Evolutionary conservation across 129 eudicot species (phyloP), one percentile per base, ranked within the genome.

Genomic region (Helianthus tuberosus): DNA sequence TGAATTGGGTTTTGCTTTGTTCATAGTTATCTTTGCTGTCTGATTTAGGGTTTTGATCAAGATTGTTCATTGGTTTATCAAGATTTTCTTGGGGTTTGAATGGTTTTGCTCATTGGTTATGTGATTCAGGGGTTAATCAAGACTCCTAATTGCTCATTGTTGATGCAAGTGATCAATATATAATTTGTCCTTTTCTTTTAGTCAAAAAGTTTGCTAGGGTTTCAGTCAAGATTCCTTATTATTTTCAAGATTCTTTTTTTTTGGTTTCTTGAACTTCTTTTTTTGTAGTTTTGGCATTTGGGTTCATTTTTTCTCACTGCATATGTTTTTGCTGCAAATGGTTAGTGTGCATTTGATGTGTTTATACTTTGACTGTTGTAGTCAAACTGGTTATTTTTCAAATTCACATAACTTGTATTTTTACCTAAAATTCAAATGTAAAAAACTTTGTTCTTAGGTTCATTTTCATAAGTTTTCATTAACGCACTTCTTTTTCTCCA

Each of bases 291-390:
- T 54, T 75, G 47, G 55, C 58, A 23, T 54, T 7, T 15, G 71
- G 52, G 62, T 54, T 38, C 16, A n/a, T 52, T 66, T 75, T 75
- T 38, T 6, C 6, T 13, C 54, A 35, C 27, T 79, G 39, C 54
- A 44, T 72, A 54, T 32, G 75, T 38, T 79, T 68, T 79, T 68
- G 49, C 64, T 71, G 72, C 65, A 55, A 70, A 58, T 70, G 71
- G 46, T 71, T 75, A 64, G 5, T 64, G 10, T 62, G 63, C 62
- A 74, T 35, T 68, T 68, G 49, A 68, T 6, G 75, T 55, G 75
- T 64, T 39, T 59, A 35, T 72, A 46, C 52, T 62, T 43, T 59
- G 68, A 75, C 41, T 3, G 20, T 72, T 72, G 68, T 39, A 57
- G 60, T 46, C 16, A 48, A 55, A 55, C 64, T 38, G 51, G 43